Evolutionary conservation across 768 basidiomycete genomes (phyloP).

Genomic region (Lactifluus hygrophoroides): DNA sequence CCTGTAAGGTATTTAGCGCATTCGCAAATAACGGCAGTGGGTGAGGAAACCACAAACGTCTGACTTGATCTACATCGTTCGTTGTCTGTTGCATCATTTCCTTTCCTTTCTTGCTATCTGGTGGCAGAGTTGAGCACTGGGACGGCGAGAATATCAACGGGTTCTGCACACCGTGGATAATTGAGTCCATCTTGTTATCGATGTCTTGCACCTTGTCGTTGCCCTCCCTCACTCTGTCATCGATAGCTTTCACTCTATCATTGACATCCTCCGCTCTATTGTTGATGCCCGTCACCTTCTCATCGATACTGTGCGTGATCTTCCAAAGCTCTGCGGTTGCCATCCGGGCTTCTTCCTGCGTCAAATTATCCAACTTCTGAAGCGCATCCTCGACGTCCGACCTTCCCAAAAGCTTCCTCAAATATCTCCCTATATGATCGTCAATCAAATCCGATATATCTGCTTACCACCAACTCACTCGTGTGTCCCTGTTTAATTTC

Average conservation of each 20-base stretch:
- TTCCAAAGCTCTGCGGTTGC: not conserved
- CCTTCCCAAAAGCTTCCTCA: not conserved
- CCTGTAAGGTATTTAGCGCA: too few species aligned
- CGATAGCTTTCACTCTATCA: not conserved
- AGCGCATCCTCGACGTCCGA: not conserved
- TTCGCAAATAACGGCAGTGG: too few species aligned
- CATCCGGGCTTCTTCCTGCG: not conserved
- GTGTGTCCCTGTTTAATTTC: not conserved
- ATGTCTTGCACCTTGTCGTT: not conserved
- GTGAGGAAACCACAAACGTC: too few species aligned
- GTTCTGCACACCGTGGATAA: not conserved
- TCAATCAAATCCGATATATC: not conserved
- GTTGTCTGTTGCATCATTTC: too few species aligned
- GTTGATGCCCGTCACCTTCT: not conserved
- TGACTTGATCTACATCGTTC: too few species aligned
- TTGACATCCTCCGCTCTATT: not conserved
- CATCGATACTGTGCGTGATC: not conserved
- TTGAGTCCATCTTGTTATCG: not conserved
- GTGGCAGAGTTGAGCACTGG: not conserved
- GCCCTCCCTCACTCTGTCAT: not conserved
- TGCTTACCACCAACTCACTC: not conserved
- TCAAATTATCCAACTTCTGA: not conserved
- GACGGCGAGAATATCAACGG: not conserved
- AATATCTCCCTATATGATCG: not conserved
- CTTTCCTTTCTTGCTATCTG: too few species aligned